phyloP scores from a whole-genome alignment of 805 yeast species.

The Ogataea pignaliae region DNA sequence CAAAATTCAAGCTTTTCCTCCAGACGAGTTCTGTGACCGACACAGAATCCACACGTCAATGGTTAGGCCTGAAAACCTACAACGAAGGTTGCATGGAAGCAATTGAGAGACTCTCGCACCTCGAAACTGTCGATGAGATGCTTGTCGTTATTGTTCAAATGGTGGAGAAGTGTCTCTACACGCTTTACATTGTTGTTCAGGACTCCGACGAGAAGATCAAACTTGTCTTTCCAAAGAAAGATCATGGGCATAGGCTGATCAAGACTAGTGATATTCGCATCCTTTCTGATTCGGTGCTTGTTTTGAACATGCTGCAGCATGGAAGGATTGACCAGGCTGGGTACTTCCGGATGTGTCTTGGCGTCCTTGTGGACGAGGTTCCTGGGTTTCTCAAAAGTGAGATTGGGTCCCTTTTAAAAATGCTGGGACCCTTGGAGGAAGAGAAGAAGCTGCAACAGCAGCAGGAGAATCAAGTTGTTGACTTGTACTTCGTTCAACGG shows the following conservation, averaged over 20 bases:
- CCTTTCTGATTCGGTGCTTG: constrained; percentile 17
- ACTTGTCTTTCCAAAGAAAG: constrained; percentile 7
- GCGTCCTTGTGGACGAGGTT: constrained; percentile 8
- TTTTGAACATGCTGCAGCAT: constrained; percentile 10
- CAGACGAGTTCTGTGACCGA: constrained; percentile 14
- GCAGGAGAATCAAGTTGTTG: constrained; percentile 2
- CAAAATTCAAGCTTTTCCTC: constrained; percentile 9
- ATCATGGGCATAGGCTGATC: constrained; percentile 3
- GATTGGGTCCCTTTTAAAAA: constrained; percentile 1
- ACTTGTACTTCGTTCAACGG: constrained; percentile 12
- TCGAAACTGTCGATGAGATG: constrained; percentile 15
- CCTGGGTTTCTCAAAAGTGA: constrained; percentile 19
- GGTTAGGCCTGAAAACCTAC: constrained; percentile 21
- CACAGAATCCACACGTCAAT: constrained; percentile 19
- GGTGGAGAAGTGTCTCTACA: constrained; percentile 20
- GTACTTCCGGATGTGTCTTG: constrained; percentile 14
- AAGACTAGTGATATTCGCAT: constrained; percentile 9
- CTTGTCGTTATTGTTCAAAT: constrained; percentile 22
- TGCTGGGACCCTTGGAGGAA: too few species aligned
- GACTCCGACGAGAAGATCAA: constrained; percentile 9
- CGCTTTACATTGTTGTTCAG: constrained; percentile 17
- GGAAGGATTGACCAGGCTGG: constrained; percentile 7
- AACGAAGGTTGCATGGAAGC: constrained; percentile 24
- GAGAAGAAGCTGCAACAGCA: too few species aligned
- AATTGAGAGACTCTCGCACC: constrained; percentile 15